phyloP scores from a whole-genome alignment of 2,329 filamentous ascomycete genomes.

The Aspergillus sp. region DNA sequence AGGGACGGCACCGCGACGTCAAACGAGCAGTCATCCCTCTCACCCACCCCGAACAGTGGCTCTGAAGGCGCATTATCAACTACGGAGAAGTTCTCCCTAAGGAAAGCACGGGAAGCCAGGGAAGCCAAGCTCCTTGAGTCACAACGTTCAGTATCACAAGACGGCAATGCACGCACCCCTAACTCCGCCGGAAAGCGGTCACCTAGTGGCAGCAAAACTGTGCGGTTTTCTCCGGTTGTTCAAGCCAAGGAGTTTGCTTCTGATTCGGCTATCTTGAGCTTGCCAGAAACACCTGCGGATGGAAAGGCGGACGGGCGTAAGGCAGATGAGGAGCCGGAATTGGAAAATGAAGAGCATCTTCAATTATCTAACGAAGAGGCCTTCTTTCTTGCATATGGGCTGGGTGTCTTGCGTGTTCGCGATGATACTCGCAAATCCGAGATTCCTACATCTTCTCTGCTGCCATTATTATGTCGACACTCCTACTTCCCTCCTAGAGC shows the following conservation, averaged over 20 bases:
- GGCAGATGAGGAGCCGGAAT: slow-evolving; percentile 25
- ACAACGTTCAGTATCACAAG: slow-evolving; percentile 22
- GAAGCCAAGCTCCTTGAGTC: slow-evolving; percentile 32
- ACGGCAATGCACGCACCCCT: slow-evolving; percentile 8
- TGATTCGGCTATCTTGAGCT: slow-evolving; percentile 22
- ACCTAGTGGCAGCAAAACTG: slow-evolving; percentile 56
- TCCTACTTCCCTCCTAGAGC: slow-evolving; percentile 67
- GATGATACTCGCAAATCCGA: slow-evolving; percentile 37
- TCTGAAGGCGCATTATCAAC: slow-evolving; percentile 20
- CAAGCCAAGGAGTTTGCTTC: slow-evolving; percentile 62
- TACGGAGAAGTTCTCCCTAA: slow-evolving; percentile 38
- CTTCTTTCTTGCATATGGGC: slow-evolving; percentile 81
- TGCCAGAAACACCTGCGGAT: slow-evolving; percentile 17
- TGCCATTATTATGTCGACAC: slow-evolving; percentile 67
- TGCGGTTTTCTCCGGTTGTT: slow-evolving; percentile 69
- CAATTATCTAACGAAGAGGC: slow-evolving; percentile 88
- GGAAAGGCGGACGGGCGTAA: slow-evolving; percentile 19
- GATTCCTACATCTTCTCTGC: slow-evolving; percentile 59
- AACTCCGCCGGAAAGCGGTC: slow-evolving; percentile 15
- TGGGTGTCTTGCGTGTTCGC: slow-evolving; percentile 71
- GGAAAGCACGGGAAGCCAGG: slow-evolving; percentile 37
- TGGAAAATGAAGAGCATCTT: slow-evolving; percentile 74
- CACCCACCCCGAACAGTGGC: slow-evolving; percentile 18
- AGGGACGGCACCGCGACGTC: slow-evolving; percentile 27
- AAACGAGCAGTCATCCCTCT: slow-evolving; percentile 15